These are phyloP conservation scores for Telopea speciosissima DNA, from an alignment of 177 flowering plant genomes.

Conservation along the genomic window DNA sequence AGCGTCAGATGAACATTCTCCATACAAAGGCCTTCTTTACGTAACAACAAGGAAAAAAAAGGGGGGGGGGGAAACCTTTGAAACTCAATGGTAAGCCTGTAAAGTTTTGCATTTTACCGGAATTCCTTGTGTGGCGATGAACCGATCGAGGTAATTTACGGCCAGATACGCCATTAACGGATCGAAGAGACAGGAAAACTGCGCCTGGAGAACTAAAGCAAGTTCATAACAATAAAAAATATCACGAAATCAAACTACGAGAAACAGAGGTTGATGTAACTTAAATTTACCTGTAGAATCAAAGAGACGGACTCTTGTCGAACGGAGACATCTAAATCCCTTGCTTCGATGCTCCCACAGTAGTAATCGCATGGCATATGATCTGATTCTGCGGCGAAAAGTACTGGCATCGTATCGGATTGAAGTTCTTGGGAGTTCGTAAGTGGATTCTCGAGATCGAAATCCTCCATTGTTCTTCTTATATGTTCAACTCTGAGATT, in stretches of 20 bases:
- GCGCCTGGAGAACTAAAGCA: constrained; percentile 16
- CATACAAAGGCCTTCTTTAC: too few relatives aligned
- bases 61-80: neutral
- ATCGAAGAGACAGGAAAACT: constrained; percentile 34
- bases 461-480: constrained; percentile 19
- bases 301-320: constrained; percentile 34
- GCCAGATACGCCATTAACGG: constrained; percentile 37
- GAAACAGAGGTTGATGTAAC: too few relatives aligned
- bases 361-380: constrained; percentile 44
- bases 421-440: constrained; percentile 17
- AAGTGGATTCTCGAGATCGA: constrained; percentile 59
- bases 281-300: constrained; percentile 32
- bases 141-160: constrained; percentile 65
- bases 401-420: constrained; percentile 23
- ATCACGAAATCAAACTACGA: neutral
- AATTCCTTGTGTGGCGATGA: constrained; percentile 35
- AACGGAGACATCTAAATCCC: constrained; percentile 17
- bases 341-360: constrained; percentile 13
- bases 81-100: neutral
- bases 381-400: constrained; percentile 47
- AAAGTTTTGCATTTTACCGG: constrained; percentile 28
- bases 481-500: neutral
- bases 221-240: neutral
- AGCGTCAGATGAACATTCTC: too few relatives aligned
- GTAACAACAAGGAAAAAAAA: neutral